Conservation (phyloP, 768 basidiomycete species). For the Candolleomyces aberdarensis region DNA sequence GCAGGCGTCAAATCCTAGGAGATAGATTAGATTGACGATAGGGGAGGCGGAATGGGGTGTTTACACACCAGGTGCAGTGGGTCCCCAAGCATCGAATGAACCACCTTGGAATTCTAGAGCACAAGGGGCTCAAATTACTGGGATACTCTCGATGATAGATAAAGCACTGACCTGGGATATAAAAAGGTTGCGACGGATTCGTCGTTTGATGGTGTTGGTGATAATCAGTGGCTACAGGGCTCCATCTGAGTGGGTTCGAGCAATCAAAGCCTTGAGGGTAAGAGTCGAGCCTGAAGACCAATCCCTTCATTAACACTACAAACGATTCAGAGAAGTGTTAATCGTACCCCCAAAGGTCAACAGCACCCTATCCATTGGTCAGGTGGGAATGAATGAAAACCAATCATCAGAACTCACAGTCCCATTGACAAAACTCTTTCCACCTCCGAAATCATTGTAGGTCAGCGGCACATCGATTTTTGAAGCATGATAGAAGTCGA, state of each 20-base stretch:
- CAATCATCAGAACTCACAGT: slow-evolving; percentile 39
- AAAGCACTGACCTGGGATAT: slow-evolving; percentile 54
- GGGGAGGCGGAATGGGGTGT: background rate
- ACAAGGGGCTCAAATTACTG: background rate
- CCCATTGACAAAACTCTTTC: slow-evolving; percentile 64
- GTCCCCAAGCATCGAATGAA: slow-evolving; percentile 81
- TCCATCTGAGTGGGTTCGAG: slow-evolving; percentile 67
- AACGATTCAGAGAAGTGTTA: background rate
- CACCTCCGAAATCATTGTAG: slow-evolving; percentile 65
- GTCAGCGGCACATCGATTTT: slow-evolving; percentile 68
- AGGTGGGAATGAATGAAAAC: background rate
- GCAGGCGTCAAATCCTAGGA: slow-evolving; percentile 60
- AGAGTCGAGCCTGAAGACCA: slow-evolving; percentile 47
- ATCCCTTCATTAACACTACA: background rate
- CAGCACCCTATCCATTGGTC: slow-evolving; percentile 48
- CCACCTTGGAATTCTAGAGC: slow-evolving; percentile 63
- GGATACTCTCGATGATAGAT: slow-evolving; percentile 6
- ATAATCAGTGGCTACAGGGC: slow-evolving; percentile 59
- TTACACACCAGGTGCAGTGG: slow-evolving; percentile 55
- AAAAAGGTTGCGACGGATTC: slow-evolving; percentile 58
- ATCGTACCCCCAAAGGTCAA: slow-evolving; percentile 69
- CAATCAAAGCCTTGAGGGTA: slow-evolving; percentile 84
- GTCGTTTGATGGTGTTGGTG: slow-evolving; percentile 56
- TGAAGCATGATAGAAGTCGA: slow-evolving; percentile 50
- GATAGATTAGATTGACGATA: slow-evolving; percentile 1